Conservation (phyloP, 176 grass and related monocot genomes). For the Coix lacrymajobi region DNA sequence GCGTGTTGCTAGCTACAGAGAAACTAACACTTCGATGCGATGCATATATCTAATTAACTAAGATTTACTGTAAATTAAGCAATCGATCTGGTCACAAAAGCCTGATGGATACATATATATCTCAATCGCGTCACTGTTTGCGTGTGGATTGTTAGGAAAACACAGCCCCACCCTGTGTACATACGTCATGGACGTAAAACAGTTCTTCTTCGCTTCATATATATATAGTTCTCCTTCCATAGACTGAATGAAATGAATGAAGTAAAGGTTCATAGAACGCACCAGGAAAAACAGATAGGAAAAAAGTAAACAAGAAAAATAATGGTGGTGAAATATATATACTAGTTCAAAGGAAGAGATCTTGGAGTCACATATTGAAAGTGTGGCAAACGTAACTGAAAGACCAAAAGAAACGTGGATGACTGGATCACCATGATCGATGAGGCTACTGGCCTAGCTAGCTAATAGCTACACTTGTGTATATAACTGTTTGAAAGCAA, state of each 20-base stretch:
- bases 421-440: neutral
- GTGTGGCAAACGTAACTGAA: neutral
- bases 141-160: neutral
- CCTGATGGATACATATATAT: neutral
- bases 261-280: constrained; percentile 6
- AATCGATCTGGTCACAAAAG: neutral
- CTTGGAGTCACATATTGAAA: neutral
- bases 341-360: neutral
- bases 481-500: neutral
- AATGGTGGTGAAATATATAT: neutral
- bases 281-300: neutral
- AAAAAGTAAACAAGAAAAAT: neutral
- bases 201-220: neutral
- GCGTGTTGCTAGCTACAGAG: neutral
- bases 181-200: neutral
- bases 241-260: neutral
- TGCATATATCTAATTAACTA: no score
- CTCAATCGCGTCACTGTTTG: neutral
- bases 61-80: no score
- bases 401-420: neutral
- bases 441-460: neutral
- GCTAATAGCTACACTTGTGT: neutral
- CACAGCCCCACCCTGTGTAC: neutral
- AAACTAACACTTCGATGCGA: neutral
- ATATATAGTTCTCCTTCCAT: neutral